phyloP scores from a whole-genome alignment of 257 asterid genomes.

The Nicotiana sylvestris region DNA sequence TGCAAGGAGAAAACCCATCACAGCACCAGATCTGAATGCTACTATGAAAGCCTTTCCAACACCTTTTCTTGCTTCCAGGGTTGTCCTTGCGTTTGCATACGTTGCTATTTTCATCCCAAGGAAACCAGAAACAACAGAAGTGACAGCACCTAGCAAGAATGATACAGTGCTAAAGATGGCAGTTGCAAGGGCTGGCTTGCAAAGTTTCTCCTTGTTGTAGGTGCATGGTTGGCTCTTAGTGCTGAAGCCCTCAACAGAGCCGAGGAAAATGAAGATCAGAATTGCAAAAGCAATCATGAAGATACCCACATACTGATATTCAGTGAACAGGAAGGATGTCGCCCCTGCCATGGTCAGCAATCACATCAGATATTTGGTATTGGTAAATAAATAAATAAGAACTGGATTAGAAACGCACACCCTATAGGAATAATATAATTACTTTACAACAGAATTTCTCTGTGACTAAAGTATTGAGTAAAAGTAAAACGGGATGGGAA shows the following conservation, averaged over 20 bases:
- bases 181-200: slow-evolving; percentile 83
- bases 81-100: slow-evolving; percentile 21
- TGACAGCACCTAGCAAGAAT: neutral
- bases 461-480: neutral
- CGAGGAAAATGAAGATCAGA: slow-evolving; percentile 82
- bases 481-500: neutral
- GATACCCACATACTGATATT: slow-evolving; percentile 70
- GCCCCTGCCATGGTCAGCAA: slow-evolving; percentile 51
- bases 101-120: neutral
- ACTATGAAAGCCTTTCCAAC: slow-evolving; percentile 43
- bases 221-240: slow-evolving; percentile 52
- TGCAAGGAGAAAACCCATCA: slow-evolving; percentile 94
- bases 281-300: slow-evolving; percentile 90
- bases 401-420: neutral
- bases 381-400: neutral
- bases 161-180: slow-evolving; percentile 69
- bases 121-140: slow-evolving; percentile 20
- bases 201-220: slow-evolving; percentile 41
- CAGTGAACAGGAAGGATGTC: slow-evolving; percentile 76
- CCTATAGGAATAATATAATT: neutral
- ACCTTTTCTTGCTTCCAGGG: neutral
- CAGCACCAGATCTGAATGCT: slow-evolving; percentile 72
- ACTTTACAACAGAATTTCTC: neutral
- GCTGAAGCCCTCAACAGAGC: slow-evolving; percentile 90
- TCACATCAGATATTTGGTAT: neutral